Percentiles rank a stretch among this genome's conserved stretches.
These are phyloP conservation scores for Apostasia shenzhenica DNA, from an alignment of 106 monocot species.

Conservation along the genomic window DNA sequence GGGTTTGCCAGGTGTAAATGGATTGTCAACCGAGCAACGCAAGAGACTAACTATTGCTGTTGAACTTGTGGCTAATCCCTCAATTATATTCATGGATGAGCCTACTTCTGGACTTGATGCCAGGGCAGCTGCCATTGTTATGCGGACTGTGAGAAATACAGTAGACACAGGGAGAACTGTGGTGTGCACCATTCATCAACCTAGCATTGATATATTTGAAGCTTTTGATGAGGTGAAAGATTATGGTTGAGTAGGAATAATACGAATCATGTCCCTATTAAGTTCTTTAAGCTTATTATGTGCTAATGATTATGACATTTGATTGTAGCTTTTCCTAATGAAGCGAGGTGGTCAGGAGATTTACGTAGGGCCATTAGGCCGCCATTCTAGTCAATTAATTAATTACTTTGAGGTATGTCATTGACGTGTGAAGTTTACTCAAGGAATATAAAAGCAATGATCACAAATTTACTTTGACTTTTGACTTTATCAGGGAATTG, in stretches of 20 bases:
- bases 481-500: background rate
- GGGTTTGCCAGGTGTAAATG: constrained; percentile 48
- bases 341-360: constrained; percentile 39
- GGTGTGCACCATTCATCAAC: constrained; percentile 64
- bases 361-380: constrained; percentile 39
- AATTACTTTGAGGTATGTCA: constrained; percentile 27
- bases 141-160: constrained; percentile 60
- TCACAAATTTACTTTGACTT: background rate
- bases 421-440: background rate
- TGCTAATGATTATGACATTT: background rate
- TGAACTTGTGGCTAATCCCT: constrained; percentile 61
- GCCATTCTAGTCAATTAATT: constrained; percentile 25
- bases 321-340: constrained; percentile 27
- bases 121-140: constrained; percentile 60
- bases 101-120: constrained; percentile 66
- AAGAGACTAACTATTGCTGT: constrained; percentile 64
- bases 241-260: background rate
- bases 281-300: background rate
- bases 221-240: constrained; percentile 48
- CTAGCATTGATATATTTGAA: constrained; percentile 57
- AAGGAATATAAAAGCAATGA: background rate
- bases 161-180: constrained; percentile 63
- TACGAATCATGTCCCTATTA: background rate
- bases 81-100: constrained; percentile 67
- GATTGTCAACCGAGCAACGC: constrained; percentile 55